Evolutionary conservation across 78 protist species (phyloP).

Genomic region (Dictyostelium brefeldianum): DNA sequence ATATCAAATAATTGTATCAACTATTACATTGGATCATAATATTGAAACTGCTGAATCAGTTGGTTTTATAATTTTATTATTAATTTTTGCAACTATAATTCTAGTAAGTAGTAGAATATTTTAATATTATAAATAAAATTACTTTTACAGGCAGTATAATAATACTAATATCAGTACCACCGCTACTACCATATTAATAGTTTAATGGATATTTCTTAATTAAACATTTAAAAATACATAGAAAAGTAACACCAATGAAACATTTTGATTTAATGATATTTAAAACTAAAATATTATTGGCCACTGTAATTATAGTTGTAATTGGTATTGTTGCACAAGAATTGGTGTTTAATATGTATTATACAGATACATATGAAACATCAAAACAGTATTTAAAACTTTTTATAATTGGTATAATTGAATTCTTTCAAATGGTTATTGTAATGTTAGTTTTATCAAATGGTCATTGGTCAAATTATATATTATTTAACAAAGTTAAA

Average conservation of each 20-base stretch:
- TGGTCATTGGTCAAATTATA: background rate
- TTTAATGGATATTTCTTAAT: background rate
- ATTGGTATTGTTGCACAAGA: background rate
- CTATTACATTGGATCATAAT: background rate
- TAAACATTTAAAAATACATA: background rate
- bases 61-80: background rate
- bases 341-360: background rate
- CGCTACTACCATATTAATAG: too few species aligned
- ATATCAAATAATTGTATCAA: background rate
- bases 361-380: background rate
- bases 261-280: background rate
- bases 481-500: background rate
- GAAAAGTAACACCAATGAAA: background rate
- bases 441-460: background rate
- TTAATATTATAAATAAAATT: background rate
- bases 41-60: background rate
- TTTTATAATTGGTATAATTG: background rate
- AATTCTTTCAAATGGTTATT: background rate
- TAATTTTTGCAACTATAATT: background rate
- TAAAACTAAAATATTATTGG: background rate
- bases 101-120: background rate
- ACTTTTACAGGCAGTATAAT: too few species aligned
- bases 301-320: background rate
- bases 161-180: too few species aligned
- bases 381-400: background rate